Base-by-base conservation (phyloP, 2,329 filamentous ascomycete species). In the Thelonectria olida region DNA sequence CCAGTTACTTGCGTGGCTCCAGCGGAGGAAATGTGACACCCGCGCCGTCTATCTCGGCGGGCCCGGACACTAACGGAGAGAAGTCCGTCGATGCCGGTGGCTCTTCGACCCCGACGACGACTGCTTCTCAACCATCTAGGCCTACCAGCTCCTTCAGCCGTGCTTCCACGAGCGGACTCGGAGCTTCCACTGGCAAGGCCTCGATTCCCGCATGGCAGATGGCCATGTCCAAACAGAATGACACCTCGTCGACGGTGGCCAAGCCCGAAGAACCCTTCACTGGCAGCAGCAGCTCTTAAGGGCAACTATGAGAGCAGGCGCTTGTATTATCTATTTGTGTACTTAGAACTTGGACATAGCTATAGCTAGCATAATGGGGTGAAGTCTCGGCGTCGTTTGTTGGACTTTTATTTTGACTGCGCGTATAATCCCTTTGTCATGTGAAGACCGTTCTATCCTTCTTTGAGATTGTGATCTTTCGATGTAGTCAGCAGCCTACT, bases 121-220 rank as follows among this genome's bases (percentile, higher is more conserved):
- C 74, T 20, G 63, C 75, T 28, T 77, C 79, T 70, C 55, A 66
- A 8, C 42, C 61, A 15, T 72, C 74, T 23, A 67, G 64, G 1
- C 67, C 68, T 45, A 69, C 72, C 31, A 70, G 63, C 62, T 72
- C 58, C 52, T 73, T 73, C 39, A 75, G 67, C 65, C 65, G 74
- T 39, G 54, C 63, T 9, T 74, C 67, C 31, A 84, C 61, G 80
- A 83, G 58, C 79, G 81, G 64, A 76, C 62, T 63, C 22, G 66
- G 71, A 45, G 61, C 67, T 48, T 68, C 84, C 36, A 71, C 76
- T 13, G 79, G 78, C 31, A 88, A 85, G 77, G 90, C 90, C 10
- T 88, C 90, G 10, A 94, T 94, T 67, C 91, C 91, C 5, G 87
- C 90, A 5, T 94, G 91, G 91, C 91, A 94, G 78, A 85, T 92